Base-by-base conservation (phyloP, 176 grass and related monocot genomes). In the Juncus effusus region DNA sequence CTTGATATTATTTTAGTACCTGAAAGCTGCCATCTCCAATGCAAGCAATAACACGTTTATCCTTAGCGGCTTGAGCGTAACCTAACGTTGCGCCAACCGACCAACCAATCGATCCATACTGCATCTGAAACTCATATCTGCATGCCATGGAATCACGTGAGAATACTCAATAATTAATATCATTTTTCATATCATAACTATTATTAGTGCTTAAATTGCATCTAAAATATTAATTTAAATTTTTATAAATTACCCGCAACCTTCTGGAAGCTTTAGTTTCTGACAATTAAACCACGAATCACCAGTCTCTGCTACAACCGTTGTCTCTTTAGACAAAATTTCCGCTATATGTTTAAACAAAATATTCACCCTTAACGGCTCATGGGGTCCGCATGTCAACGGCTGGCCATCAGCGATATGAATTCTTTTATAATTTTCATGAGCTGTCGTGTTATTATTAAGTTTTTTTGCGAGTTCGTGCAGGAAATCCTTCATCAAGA, bases 271-370 rank as follows among this genome's bases (percentile, higher is more conserved):
- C 51, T 77, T 78, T 13, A 86, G 68, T 59, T 86, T 86, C 68
- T 86, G 78, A 59, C 83, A 82, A 60, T 82, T 86, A 68, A 86
- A 86, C 83, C 83, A 86, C 2, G 83, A 86, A 63, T 86, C 83
- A 15, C 83, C 83, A 28, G 83, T 86, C 78, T 86, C 83, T 67
- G 74, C 56, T 63, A 82, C 78, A 7, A 82, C 6, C 64, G 83
- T 75, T 3, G 67, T 68, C 19, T 74, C 69, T 16, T 13, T 47
- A 2, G 78, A 86, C 56, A 86, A n/a, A 77, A 86, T 69, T 56
- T 47, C 39, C 40, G 77, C 78, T 37, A 86, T 63, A 63, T 81
- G 74, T 59, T 86, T 77, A 63, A 86, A 86, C 16, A 86, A 69
- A 6, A 86, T 35, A 16, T 86, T 86, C 67, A 86, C 83, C 59